Percentiles rank a stretch among this genome's conserved stretches.
Evolutionary conservation across 768 basidiomycete genomes (phyloP).

Genomic region (Paxillus ammoniavirescens): DNA sequence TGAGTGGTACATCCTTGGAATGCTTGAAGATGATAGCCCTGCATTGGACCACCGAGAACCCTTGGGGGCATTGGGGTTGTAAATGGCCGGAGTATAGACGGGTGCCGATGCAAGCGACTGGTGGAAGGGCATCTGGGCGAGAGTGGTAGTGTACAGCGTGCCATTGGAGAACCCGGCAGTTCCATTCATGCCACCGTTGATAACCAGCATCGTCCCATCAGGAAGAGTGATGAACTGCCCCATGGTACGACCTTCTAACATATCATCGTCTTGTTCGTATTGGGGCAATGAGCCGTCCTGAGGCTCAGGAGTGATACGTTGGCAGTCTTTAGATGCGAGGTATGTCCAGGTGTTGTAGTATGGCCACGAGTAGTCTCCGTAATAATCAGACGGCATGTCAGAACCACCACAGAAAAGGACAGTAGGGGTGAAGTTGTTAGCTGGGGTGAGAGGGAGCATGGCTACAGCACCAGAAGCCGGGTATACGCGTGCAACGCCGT

Average conservation of each 20-base stretch:
- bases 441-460: constrained; percentile 89
- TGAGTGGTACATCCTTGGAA: constrained; percentile 90
- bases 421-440: constrained; percentile 83
- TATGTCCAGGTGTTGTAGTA: constrained; percentile 70
- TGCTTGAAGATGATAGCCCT: constrained; percentile 57
- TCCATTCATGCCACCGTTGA: constrained; percentile 83
- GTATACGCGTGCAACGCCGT: constrained; percentile 74
- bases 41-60: constrained; percentile 76
- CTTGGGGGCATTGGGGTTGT: constrained; percentile 68
- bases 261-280: constrained; percentile 72
- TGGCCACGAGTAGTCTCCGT: constrained; percentile 77
- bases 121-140: constrained; percentile 61
- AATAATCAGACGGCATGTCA: constrained; percentile 67
- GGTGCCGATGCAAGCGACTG: constrained; percentile 81
- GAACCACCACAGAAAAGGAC: constrained; percentile 91
- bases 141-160: constrained; percentile 42
- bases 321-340: constrained; percentile 71
- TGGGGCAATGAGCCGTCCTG: constrained; percentile 55
- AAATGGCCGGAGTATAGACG: constrained; percentile 75
- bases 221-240: constrained; percentile 87
- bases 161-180: constrained; percentile 82
- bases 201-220: constrained; percentile 70
- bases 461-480: constrained; percentile 86
- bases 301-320: constrained; percentile 86
- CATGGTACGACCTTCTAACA: constrained; percentile 82